These are phyloP conservation scores for Kodamaea fukazawae DNA, from an alignment of 805 yeast species.

Conservation along the genomic window DNA sequence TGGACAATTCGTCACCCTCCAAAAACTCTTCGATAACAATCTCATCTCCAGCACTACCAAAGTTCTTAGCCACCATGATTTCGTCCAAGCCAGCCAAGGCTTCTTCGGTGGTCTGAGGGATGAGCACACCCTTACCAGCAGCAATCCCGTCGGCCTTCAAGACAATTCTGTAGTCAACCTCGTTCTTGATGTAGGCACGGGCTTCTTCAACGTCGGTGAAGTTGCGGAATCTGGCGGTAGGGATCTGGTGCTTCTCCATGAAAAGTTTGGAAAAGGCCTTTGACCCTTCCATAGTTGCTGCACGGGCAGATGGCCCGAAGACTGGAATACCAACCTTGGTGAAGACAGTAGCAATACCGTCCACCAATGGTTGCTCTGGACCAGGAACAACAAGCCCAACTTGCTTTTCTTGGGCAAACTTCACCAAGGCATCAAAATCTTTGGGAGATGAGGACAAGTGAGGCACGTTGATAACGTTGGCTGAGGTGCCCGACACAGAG, in stretches of 20 bases:
- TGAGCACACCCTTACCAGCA: constrained; percentile 97
- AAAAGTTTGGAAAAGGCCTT: constrained; percentile 91
- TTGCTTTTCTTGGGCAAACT: constrained; percentile 67
- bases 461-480: constrained; percentile 66
- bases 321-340: constrained; percentile 86
- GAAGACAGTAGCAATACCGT: constrained; percentile 78
- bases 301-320: constrained; percentile 90
- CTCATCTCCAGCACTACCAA: constrained; percentile 89
- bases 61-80: constrained; percentile 85
- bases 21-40: constrained; percentile 94
- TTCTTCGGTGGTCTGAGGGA: constrained; percentile 81
- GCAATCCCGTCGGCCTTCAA: constrained; percentile 98
- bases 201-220: constrained; percentile 80
- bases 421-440: constrained; percentile 68
- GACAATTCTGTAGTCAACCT: constrained; percentile 73
- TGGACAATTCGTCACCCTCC: constrained; percentile 95
- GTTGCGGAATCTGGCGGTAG: constrained; percentile 88
- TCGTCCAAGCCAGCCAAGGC: constrained; percentile 80
- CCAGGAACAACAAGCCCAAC: constrained; percentile 88
- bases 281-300: constrained; percentile 95
- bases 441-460: constrained; percentile 57
- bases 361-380: constrained; percentile 98
- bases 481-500: constrained; percentile 31
- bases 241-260: constrained; percentile 88
- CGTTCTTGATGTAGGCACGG: constrained; percentile 54